phyloP scores from a whole-genome alignment of 202 grass and related monocot genomes.

The Zoysia matrella region DNA sequence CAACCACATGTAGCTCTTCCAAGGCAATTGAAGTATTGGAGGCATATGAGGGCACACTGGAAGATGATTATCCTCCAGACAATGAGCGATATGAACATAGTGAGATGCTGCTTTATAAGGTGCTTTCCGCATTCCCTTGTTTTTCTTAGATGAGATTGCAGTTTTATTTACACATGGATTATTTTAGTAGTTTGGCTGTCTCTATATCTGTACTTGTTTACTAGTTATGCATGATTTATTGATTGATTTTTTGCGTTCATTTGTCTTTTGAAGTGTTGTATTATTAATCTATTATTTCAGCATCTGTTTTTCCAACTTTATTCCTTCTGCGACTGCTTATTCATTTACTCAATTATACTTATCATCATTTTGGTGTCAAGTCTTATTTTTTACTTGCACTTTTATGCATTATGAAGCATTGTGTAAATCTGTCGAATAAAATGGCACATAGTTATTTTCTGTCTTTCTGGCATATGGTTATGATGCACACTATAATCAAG shows the following conservation, averaged over 20 bases:
- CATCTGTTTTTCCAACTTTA: not conserved
- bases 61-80: conserved; percentile 99
- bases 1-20: conserved; percentile 57
- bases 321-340: conserved; percentile 3
- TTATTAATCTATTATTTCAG: not conserved
- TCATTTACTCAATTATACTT: conserved; percentile 2
- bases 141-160: not conserved
- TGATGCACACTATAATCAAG: conserved; percentile 5
- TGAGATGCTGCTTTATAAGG: conserved; percentile 99
- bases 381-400: conserved; percentile 11
- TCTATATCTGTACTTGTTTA: too few species aligned
- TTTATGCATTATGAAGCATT: conserved; percentile 14
- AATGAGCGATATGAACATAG: conserved; percentile 95
- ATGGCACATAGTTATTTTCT: not conserved
- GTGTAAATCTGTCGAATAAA: conserved; percentile 3
- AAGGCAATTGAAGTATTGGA: conserved; percentile 98
- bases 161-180: not conserved
- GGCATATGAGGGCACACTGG: conserved; percentile 95
- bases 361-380: not conserved
- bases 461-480: conserved; percentile 1
- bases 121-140: conserved; percentile 37
- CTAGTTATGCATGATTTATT: not conserved
- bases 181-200: conserved; percentile 7
- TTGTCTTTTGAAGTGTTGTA: conserved; percentile 24
- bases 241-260: conserved; percentile 1